Percentiles rank a stretch among this genome's conserved stretches.
These are phyloP conservation scores for Tuber brumale DNA, from an alignment of 495 filamentous ascomycete species.

Conservation along the genomic window DNA sequence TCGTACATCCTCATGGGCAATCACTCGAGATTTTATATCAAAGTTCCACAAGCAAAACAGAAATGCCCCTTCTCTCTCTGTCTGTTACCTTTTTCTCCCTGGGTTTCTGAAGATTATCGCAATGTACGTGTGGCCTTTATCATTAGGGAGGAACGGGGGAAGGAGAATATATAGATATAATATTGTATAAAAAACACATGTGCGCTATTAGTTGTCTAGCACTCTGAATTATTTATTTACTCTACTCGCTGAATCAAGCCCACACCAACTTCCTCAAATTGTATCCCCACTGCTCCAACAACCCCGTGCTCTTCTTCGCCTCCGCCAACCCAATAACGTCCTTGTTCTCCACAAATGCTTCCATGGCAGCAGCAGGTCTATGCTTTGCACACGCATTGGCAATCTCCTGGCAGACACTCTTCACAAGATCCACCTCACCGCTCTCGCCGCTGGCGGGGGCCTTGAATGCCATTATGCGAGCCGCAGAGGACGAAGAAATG, in stretches of 20 bases:
- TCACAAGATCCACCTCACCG: slow-evolving; percentile 11
- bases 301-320: slow-evolving; percentile 78
- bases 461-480: slow-evolving; percentile 55
- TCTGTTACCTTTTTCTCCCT: background rate
- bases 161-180: background rate
- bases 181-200: background rate
- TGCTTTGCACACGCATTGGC: slow-evolving; percentile 44
- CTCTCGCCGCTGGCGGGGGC: slow-evolving; percentile 26
- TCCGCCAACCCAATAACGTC: slow-evolving; percentile 77
- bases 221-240: background rate
- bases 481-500: slow-evolving; percentile 35
- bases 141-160: background rate
- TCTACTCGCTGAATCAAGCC: slow-evolving; percentile 50
- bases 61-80: background rate
- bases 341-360: slow-evolving; percentile 54
- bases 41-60: background rate
- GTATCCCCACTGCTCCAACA: slow-evolving; percentile 78
- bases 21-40: slow-evolving; percentile 1
- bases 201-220: background rate
- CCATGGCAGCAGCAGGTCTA: background rate
- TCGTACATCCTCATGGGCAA: background rate
- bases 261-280: slow-evolving; percentile 87
- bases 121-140: background rate
- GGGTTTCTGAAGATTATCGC: background rate
- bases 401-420: slow-evolving; percentile 45